A percentile compares a stretch with the other conserved stretches of the same genome.
phyloP scores from a whole-genome alignment of 2,329 filamentous ascomycete genomes.

The Rhexocercosporidium sp. region DNA sequence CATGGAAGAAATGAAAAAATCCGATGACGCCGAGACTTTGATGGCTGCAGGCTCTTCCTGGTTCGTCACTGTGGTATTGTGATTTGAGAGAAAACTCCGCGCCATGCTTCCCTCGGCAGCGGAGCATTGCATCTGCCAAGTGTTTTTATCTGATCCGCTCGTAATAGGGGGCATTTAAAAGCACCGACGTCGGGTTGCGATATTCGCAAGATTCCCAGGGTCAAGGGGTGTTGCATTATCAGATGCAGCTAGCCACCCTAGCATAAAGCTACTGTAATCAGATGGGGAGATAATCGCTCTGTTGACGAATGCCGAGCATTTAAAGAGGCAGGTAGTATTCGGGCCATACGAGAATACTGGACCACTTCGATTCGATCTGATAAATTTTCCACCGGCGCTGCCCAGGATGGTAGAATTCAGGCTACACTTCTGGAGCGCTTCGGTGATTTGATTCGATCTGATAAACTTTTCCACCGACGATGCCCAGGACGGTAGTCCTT shows the following conservation, averaged over 20 bases:
- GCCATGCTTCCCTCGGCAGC: not conserved
- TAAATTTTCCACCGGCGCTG: too few relatives aligned
- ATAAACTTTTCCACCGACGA: not conserved
- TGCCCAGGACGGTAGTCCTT: not conserved
- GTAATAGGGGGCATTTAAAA: not conserved
- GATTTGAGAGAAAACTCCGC: not conserved
- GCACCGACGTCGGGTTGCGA: conserved; percentile 20
- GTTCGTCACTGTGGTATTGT: conserved; percentile 1
- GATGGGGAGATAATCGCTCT: conserved; percentile 30
- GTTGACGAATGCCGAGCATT: not conserved
- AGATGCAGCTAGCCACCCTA: not conserved
- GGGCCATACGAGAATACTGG: too few relatives aligned
- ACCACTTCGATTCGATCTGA: too few relatives aligned
- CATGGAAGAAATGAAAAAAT: not conserved
- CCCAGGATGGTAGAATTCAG: too few relatives aligned
- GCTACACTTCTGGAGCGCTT: not conserved
- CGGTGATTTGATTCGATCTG: not conserved
- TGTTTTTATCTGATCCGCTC: conserved; percentile 32
- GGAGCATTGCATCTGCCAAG: conserved; percentile 22
- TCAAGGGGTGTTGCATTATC: conserved; percentile 6
- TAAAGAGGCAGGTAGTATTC: conserved; percentile 15
- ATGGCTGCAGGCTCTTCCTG: not conserved
- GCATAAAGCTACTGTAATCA: conserved; percentile 11
- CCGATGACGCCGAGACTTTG: conserved; percentile 17
- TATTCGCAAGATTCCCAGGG: not conserved